phyloP scores from a whole-genome alignment of 768 basidiomycete genomes.

The Mycena metata region DNA sequence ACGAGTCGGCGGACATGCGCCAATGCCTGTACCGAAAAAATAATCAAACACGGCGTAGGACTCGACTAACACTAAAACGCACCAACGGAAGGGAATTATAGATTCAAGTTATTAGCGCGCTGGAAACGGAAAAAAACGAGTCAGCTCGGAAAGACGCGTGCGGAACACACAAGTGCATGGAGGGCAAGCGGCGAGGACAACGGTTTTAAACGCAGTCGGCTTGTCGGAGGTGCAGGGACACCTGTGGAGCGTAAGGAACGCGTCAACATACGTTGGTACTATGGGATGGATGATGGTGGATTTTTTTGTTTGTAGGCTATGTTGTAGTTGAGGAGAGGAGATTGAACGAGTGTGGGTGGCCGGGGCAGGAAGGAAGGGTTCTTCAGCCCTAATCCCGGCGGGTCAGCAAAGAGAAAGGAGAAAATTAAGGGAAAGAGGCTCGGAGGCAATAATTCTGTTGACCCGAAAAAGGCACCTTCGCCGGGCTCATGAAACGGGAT shows the following conservation, averaged over 20 bases:
- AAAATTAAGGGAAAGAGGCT: slow-evolving; percentile 46
- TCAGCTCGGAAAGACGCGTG: slow-evolving; percentile 26
- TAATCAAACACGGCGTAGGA: slow-evolving; percentile 35
- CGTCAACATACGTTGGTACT: slow-evolving; percentile 36
- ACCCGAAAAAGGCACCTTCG: slow-evolving; percentile 11
- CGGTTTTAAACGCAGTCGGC: background rate
- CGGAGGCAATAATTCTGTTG: slow-evolving; percentile 25
- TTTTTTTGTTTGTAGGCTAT: background rate
- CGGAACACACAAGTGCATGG: background rate
- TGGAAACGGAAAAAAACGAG: slow-evolving; percentile 33
- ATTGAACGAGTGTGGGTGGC: slow-evolving; percentile 28
- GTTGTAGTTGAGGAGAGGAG: background rate
- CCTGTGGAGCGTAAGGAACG: slow-evolving; percentile 22
- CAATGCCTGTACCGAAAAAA: slow-evolving; percentile 37
- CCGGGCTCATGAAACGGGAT: background rate
- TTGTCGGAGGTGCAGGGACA: background rate
- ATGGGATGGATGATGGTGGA: background rate
- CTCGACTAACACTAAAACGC: slow-evolving; percentile 35
- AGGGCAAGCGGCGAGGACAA: background rate
- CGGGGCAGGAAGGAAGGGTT: slow-evolving; percentile 11
- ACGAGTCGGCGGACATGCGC: slow-evolving; percentile 58
- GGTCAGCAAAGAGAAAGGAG: slow-evolving; percentile 41
- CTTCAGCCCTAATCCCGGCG: slow-evolving; percentile 30
- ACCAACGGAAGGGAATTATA: slow-evolving; percentile 48
- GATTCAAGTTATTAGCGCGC: slow-evolving; percentile 37